A percentile compares a stretch with the other conserved stretches of the same genome.
phyloP scores from a whole-genome alignment of 345 rosid species.

The Eucalyptus polyanthemos region DNA sequence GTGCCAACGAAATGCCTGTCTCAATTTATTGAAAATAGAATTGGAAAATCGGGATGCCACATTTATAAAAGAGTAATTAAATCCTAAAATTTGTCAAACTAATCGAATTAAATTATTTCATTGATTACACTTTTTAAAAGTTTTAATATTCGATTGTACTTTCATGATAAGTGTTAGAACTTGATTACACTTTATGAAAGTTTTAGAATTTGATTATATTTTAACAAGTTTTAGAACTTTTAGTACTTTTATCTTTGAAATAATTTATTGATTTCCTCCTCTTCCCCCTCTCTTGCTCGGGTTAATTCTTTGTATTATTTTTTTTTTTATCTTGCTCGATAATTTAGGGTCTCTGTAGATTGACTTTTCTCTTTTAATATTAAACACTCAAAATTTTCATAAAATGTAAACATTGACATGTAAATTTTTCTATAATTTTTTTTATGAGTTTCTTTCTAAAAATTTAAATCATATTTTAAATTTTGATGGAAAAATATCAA shows the following conservation, averaged over 20 bases:
- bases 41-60: too few relatives aligned
- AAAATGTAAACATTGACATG: background rate
- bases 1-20: too few relatives aligned
- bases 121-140: too few relatives aligned
- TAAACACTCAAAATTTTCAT: background rate
- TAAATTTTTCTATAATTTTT: rapidly evolving
- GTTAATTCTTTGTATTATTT: too few relatives aligned
- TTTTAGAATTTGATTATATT: rapidly evolving
- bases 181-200: too few relatives aligned
- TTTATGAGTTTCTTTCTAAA: background rate
- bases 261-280: background rate
- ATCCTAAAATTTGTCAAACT: too few relatives aligned
- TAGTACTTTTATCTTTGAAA: rapidly evolving
- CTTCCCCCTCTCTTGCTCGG: background rate
- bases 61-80: too few relatives aligned
- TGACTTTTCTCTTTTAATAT: background rate
- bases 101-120: rapidly evolving
- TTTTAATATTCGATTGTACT: too few relatives aligned
- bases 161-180: too few relatives aligned
- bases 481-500: background rate
- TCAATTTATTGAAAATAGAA: too few relatives aligned
- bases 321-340: background rate
- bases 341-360: background rate
- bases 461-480: background rate
- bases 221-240: too few relatives aligned